These are phyloP conservation scores for Myochromella boudieri DNA, from an alignment of 768 basidiomycete species.

Conservation along the genomic window DNA sequence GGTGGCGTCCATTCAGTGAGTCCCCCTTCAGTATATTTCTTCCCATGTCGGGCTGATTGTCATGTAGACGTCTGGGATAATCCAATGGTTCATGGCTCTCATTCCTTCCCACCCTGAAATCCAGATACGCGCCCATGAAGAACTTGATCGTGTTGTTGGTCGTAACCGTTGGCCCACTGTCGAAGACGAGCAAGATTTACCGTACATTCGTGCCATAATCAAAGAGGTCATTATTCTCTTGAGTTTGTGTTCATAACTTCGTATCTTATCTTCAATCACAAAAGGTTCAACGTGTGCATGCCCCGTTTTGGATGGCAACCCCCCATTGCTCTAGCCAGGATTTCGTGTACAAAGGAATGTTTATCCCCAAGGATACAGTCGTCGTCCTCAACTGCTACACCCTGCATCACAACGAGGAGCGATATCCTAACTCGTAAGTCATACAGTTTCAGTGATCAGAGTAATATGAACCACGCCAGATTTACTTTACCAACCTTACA, in stretches of 20 bases:
- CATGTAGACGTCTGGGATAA: conserved; percentile 30
- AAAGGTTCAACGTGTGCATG: conserved; percentile 32
- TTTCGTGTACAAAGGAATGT: conserved; percentile 38
- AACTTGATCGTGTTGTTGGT: conserved; percentile 30
- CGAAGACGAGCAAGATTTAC: conserved; percentile 29
- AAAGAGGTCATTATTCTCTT: conserved; percentile 17
- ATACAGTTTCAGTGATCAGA: conserved; percentile 16
- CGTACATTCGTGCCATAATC: conserved; percentile 34
- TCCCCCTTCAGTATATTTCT: background rate
- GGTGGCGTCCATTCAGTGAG: conserved; percentile 42
- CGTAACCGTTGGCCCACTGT: conserved; percentile 25
- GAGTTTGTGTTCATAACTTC: background rate
- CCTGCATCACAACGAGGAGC: conserved; percentile 33
- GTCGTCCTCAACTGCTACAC: conserved; percentile 39
- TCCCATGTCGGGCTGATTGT: background rate
- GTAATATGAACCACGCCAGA: too few relatives aligned
- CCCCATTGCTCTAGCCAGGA: conserved; percentile 37
- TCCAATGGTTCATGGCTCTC: conserved; percentile 36
- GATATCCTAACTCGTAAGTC: conserved; percentile 37
- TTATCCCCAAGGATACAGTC: conserved; percentile 38
- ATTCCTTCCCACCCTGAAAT: conserved; percentile 30
- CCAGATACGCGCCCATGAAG: conserved; percentile 27
- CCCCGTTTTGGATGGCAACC: conserved; percentile 37
- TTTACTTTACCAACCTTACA: background rate
- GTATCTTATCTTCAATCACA: background rate